Percentiles rank a stretch among this genome's conserved stretches.
Conservation (phyloP, 2,329 filamentous ascomycete species). For the Cladophialophora bantiana region DNA sequence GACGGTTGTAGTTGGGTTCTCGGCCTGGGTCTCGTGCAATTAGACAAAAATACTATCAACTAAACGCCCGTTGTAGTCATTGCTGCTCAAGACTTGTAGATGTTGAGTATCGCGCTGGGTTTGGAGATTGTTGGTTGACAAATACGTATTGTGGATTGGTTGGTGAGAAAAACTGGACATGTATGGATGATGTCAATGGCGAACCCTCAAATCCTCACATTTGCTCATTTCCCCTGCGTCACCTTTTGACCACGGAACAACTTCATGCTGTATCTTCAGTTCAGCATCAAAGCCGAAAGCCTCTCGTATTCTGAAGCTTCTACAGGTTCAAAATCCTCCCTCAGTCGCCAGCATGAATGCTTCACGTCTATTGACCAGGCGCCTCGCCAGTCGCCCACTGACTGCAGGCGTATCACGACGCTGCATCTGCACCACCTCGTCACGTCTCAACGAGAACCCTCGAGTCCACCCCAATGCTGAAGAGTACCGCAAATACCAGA, state of each 20-base stretch:
- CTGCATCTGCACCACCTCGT: constrained; percentile 27
- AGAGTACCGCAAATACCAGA: constrained; percentile 63
- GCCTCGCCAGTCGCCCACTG: constrained; percentile 13
- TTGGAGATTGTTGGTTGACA: background rate
- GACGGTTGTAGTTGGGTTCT: constrained; percentile 17
- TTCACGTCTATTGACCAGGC: constrained; percentile 25
- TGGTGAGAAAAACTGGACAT: background rate
- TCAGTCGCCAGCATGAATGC: constrained; percentile 27
- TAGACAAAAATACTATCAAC: background rate
- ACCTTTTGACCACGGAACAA: background rate
- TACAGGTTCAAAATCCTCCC: background rate
- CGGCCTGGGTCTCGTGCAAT: background rate
- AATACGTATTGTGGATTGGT: background rate
- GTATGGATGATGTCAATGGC: constrained; percentile 22
- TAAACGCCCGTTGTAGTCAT: background rate
- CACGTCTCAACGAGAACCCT: constrained; percentile 21
- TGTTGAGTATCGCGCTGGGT: no score
- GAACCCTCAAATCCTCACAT: constrained; percentile 3
- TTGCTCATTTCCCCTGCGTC: constrained; percentile 5
- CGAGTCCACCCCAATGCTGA: constrained; percentile 51
- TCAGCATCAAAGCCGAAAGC: background rate
- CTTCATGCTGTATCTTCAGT: background rate
- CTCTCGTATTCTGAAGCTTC: background rate
- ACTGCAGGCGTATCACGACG: constrained; percentile 22
- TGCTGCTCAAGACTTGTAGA: no score